Conservation (phyloP, 2,329 filamentous ascomycete species). For the Hymenoscyphus albidus region DNA sequence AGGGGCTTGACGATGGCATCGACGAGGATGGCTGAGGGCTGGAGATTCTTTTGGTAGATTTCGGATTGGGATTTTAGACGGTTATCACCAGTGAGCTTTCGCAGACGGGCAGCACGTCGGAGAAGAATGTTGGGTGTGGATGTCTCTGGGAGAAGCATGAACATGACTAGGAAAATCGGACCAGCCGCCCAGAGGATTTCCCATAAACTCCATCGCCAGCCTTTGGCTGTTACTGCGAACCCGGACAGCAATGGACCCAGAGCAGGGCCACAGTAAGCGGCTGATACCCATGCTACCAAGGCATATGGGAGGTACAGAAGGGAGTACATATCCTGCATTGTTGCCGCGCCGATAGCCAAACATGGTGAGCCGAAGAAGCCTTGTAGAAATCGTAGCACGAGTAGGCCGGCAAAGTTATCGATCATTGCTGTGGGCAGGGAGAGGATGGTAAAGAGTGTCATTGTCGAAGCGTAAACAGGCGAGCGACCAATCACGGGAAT, state of each 20-base stretch:
- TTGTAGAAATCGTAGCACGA: conserved; percentile 61
- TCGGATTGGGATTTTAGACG: conserved; percentile 59
- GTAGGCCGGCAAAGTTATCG: conserved; percentile 58
- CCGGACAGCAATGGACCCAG: conserved; percentile 59
- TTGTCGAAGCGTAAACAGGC: conserved; percentile 63
- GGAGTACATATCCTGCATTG: conserved; percentile 51
- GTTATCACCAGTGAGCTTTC: conserved; percentile 54
- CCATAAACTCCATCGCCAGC: conserved; percentile 63
- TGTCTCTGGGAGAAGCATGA: conserved; percentile 63
- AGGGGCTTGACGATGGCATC: conserved; percentile 59
- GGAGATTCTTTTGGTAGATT: conserved; percentile 56
- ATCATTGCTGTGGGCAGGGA: conserved; percentile 61
- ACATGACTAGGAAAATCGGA: conserved; percentile 57
- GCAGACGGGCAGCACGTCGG: conserved; percentile 56
- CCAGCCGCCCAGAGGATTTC: conserved; percentile 60
- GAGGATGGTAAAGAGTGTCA: conserved; percentile 65
- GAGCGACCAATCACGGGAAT: conserved; percentile 65
- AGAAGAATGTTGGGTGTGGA: conserved; percentile 55
- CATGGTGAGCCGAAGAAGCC: conserved; percentile 65
- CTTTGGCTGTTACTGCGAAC: conserved; percentile 53
- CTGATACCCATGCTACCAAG: conserved; percentile 55
- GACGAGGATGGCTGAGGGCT: conserved; percentile 43
- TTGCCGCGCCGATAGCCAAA: conserved; percentile 55
- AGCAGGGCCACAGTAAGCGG: conserved; percentile 49
- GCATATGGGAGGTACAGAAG: conserved; percentile 54